Base-by-base conservation (phyloP, 345 rosid genomes). In the Limnanthes douglasii region DNA sequence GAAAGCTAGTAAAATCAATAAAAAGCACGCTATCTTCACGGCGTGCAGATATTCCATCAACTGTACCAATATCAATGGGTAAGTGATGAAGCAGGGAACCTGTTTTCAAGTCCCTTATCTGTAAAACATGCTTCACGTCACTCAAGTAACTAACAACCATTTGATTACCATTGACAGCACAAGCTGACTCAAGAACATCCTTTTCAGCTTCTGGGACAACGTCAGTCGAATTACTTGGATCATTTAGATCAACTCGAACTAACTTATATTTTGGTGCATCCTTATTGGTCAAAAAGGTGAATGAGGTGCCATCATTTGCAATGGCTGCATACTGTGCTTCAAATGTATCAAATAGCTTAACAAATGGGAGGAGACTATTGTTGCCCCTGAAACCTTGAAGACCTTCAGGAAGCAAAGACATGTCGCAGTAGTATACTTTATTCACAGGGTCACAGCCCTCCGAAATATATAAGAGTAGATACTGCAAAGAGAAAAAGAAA, bases 181-280 rank as follows among this genome's bases (percentile, higher is more conserved):
- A 36, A 31, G 85, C 96, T 6, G 85, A 74, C 46, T 63, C 65
- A 20, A 90, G 66, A 29, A 90, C 96, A 60, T 80, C 98, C 12
- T 64, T 83, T 48, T 72, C 88, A 23, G 72, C 62, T 53, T 84
- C 94, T 27, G 72, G 57, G 26, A 90, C 28, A 31, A 90, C 52
- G 31, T 77, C 96, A n/a, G 35, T 63, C 98, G 96, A 90, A 3
- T 13, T 52, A 54, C 46, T 59, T 13, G 98, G 88, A 53, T 84
- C 70, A 57, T 69, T 61, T 25, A 90, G 45, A 64, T 90, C 92
- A 25, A 77, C 94, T 6, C 78, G 57, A 27, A 75, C 88, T 54
- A 90, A 10, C 48, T 90, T 90, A 56, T 84, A 80, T 41, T 51
- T 80, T 5, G 96, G 88, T 11, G 98, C 96, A 48, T 65, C 75